A percentile compares a stretch with the other conserved stretches of the same genome.
These are phyloP conservation scores for Aureobasidium sp. DNA, from an alignment of 2,329 filamentous ascomycete genomes.

Conservation along the genomic window DNA sequence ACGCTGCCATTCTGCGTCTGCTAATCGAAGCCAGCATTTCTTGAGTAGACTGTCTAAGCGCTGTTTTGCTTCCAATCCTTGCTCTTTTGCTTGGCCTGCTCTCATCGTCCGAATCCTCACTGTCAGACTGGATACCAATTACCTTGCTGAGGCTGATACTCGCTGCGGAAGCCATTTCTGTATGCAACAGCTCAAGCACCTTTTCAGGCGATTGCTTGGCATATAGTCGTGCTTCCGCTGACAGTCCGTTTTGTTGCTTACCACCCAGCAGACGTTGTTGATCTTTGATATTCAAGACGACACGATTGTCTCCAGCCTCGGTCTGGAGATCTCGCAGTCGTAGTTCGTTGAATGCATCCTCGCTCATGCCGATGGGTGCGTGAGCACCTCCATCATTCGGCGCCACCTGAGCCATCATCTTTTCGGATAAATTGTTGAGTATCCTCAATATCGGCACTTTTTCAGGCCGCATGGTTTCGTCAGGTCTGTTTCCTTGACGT, in stretches of 20 bases:
- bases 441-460: constrained; percentile 86
- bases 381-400: constrained; percentile 67
- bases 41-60: constrained; percentile 56
- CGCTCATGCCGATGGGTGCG: constrained; percentile 60
- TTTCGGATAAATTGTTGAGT: constrained; percentile 84
- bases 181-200: constrained; percentile 58
- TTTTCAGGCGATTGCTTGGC: constrained; percentile 62
- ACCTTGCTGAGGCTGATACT: constrained; percentile 48
- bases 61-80: constrained; percentile 63
- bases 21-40: constrained; percentile 61
- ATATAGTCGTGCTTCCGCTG: constrained; percentile 50
- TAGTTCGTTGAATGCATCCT: constrained; percentile 67
- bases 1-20: constrained; percentile 35
- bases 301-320: constrained; percentile 65
- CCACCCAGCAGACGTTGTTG: constrained; percentile 73
- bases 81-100: constrained; percentile 38
- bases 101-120: constrained; percentile 47
- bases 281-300: constrained; percentile 81
- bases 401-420: constrained; percentile 82
- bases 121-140: constrained; percentile 64
- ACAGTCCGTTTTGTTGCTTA: constrained; percentile 34
- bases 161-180: constrained; percentile 46
- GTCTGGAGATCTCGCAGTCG: constrained; percentile 73
- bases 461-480: constrained; percentile 80
- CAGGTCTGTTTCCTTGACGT: constrained; percentile 76